Percentiles rank a stretch among this genome's conserved stretches.
Evolutionary conservation across 78 protist species (phyloP).

Genomic region (Acrasis kona): DNA sequence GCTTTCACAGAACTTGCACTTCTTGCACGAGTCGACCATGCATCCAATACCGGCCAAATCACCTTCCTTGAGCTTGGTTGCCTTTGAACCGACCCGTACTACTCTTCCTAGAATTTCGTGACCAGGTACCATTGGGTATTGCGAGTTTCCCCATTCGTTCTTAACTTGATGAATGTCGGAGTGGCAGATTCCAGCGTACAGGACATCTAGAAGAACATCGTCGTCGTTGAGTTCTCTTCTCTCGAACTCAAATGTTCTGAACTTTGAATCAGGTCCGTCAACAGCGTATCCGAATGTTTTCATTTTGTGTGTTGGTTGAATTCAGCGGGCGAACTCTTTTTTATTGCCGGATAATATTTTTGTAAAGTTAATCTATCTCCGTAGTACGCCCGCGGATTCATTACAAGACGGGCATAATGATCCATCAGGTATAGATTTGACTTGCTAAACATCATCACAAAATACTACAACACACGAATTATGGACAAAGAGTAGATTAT

Average conservation of each 20-base stretch:
- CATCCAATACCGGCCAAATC: slow-evolving; percentile 34
- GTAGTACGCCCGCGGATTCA: too few species aligned
- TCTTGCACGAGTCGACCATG: slow-evolving; percentile 12
- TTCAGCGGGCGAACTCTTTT: too few species aligned
- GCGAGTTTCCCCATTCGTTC: slow-evolving; percentile 24
- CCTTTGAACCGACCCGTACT: slow-evolving; percentile 17
- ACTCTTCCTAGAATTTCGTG: slow-evolving; percentile 29
- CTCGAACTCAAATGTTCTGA: not conserved
- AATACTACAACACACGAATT: too few species aligned
- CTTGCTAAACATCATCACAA: too few species aligned
- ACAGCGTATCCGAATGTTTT: too few species aligned
- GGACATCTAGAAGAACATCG: slow-evolving; percentile 18
- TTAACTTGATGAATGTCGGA: slow-evolving; percentile 26
- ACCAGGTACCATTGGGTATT: slow-evolving; percentile 35
- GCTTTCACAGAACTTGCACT: slow-evolving; percentile 11
- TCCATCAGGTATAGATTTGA: too few species aligned
- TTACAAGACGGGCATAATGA: too few species aligned
- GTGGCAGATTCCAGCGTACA: slow-evolving; percentile 36
- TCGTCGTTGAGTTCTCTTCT: slow-evolving; percentile 2
- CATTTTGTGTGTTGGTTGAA: too few species aligned
- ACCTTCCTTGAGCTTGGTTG: slow-evolving; percentile 14
- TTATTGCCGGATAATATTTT: too few species aligned
- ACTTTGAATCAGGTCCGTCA: too few species aligned
- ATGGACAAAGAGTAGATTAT: too few species aligned
- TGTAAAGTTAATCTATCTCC: too few species aligned